Evolutionary conservation across 2,329 filamentous ascomycete genomes (phyloP), one percentile per base, ranked within the genome.

Genomic region (Monilinia fructicola): DNA sequence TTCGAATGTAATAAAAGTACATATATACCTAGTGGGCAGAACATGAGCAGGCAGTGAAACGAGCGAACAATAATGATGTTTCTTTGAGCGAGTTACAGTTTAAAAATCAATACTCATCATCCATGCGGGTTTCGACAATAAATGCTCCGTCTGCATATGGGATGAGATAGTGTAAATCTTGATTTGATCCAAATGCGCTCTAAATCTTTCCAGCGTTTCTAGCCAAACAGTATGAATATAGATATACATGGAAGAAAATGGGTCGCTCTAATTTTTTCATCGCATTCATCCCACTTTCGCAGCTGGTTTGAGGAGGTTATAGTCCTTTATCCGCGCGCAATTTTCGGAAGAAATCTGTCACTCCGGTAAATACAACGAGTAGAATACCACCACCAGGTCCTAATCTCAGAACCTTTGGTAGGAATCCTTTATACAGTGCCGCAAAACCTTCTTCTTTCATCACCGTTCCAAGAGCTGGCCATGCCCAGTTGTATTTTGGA

Each of bases 401-500:
- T 71, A 90, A 78, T 80, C 91, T 83, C 70, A 96, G 83, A 46
- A 97, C 95, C 86, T 99, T 99, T 73, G 95, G 95, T 70, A 95
- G 76, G 85, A 99, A 99, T 21, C 95, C 95, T 85, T 98, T 99
- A 85, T 99, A 99, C 68, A 99, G 83, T 50, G 95, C 95, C 58
- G 80, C 81, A 77, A 97, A 94, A 6, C 95, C 95, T 80, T 99
- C 95, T 81, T 99, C 95, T 81, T 87, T 92, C 80, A 92, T 88
- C 68, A 99, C 92, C 10, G 91, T 95, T 66, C 85, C 89, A 61
- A 97, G 83, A 28, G 92, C 88, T 56, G 92, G 91, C 86, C 89
- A 97, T 42, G 95, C 95, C 95, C 95, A 99, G 86, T 98, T 97
- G 83, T 99, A 99, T 85, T 99, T 99, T 76, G 91, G 91, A 28